These are phyloP conservation scores for Ambrosia artemisiifolia DNA, from an alignment of 129 eudicot genomes.

Conservation along the genomic window DNA sequence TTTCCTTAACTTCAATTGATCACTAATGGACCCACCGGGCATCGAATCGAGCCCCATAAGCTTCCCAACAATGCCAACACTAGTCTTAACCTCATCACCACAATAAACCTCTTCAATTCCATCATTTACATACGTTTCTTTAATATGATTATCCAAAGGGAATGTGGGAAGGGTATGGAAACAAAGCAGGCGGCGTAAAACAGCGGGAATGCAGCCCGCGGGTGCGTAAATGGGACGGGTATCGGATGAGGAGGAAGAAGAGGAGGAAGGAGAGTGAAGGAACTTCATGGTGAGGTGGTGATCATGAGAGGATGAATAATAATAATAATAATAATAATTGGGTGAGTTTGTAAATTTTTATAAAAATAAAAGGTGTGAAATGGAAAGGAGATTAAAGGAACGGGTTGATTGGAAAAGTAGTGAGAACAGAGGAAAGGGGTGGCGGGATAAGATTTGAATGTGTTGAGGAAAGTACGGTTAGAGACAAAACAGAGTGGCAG, in stretches of 20 bases:
- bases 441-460: conserved; percentile 80
- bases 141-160: conserved; percentile 44
- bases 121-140: not conserved
- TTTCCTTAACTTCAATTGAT: conserved; percentile 28
- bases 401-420: conserved; percentile 13
- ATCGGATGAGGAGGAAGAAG: conserved; percentile 36
- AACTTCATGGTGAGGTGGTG: conserved; percentile 35
- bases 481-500: conserved; percentile 22
- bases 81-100: conserved; percentile 12
- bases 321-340: too few relatives aligned
- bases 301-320: not conserved
- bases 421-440: conserved; percentile 30
- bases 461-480: conserved; percentile 12
- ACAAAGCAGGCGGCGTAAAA: conserved; percentile 63
- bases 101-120: conserved; percentile 10
- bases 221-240: conserved; percentile 18
- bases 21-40: too few relatives aligned
- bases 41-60: conserved; percentile 77
- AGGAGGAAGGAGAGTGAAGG: conserved; percentile 48
- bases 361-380: conserved; percentile 5
- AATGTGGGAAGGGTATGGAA: conserved; percentile 43
- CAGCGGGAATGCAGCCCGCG: conserved; percentile 40
- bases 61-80: conserved; percentile 63
- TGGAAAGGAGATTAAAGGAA: conserved; percentile 15
- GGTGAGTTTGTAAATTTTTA: too few relatives aligned